These are phyloP conservation scores for Abrus precatorius DNA, from an alignment of 306 rosid genomes.

Conservation along the genomic window DNA sequence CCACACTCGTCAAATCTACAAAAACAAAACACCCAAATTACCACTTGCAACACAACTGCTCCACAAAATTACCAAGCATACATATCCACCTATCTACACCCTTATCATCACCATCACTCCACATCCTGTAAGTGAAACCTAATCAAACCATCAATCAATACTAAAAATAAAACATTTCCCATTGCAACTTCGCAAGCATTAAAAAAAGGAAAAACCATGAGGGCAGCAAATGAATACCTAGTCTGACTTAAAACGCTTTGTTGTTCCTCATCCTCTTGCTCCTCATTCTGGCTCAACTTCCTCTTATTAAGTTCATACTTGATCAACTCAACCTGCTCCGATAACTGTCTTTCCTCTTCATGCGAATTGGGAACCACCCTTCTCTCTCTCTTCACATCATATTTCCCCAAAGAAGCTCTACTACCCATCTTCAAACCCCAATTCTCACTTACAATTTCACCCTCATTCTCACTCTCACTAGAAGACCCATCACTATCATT, in stretches of 20 bases:
- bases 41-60: neutral
- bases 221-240: slow-evolving; percentile 57
- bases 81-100: slow-evolving; percentile 17
- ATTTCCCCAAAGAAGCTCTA: slow-evolving; percentile 80
- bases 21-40: slow-evolving; percentile 46
- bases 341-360: slow-evolving; percentile 58
- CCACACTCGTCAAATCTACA: slow-evolving; percentile 85
- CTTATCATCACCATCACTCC: neutral
- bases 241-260: slow-evolving; percentile 64
- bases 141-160: neutral
- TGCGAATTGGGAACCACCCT: slow-evolving; percentile 58
- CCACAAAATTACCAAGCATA: slow-evolving; percentile 22
- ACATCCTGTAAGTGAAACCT: neutral
- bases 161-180: neutral
- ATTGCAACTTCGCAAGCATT: neutral
- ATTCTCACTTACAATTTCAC: slow-evolving; percentile 44
- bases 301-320: slow-evolving; percentile 67
- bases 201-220: neutral
- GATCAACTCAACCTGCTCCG: slow-evolving; percentile 74
- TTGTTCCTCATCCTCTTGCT: slow-evolving; percentile 49
- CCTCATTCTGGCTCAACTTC: slow-evolving; percentile 54
- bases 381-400: slow-evolving; percentile 75
- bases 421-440: slow-evolving; percentile 56
- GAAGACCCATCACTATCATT: slow-evolving; percentile 51
- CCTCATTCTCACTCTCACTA: slow-evolving; percentile 45